Conservation (phyloP, 2,329 filamentous ascomycete genomes). For the Sclerotinia spermophila region DNA sequence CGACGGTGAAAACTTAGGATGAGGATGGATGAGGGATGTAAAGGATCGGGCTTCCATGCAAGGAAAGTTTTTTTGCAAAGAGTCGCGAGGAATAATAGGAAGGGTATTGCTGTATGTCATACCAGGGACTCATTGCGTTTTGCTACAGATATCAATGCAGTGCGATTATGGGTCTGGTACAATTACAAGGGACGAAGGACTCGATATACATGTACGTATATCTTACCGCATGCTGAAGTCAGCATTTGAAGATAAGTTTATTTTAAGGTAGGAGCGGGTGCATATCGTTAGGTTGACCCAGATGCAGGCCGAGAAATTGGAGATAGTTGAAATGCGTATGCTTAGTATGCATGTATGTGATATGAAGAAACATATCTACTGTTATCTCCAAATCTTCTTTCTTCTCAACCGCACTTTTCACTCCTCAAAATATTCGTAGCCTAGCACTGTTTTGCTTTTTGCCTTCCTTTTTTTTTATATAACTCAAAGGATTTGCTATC, state of each 20-base stretch:
- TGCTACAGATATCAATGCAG: not conserved
- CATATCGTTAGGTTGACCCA: not conserved
- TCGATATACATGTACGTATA: not conserved
- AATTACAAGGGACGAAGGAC: not conserved
- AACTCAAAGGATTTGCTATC: not conserved
- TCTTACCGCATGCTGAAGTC: not conserved
- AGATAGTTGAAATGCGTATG: not conserved
- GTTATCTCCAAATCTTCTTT: not conserved
- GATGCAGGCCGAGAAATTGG: not conserved
- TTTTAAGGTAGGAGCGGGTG: not conserved
- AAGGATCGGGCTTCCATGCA: not conserved
- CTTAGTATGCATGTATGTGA: not conserved
- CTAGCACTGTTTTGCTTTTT: not conserved
- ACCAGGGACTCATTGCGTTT: not conserved
- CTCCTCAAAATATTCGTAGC: not conserved
- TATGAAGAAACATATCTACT: not conserved
- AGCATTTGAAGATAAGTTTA: not conserved
- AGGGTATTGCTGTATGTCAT: not conserved
- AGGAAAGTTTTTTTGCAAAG: not conserved
- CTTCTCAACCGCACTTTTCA: not conserved
- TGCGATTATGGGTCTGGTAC: not conserved
- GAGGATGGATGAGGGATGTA: not conserved
- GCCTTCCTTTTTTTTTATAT: not conserved
- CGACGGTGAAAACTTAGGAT: not conserved
- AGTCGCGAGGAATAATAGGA: not conserved